phyloP scores from a whole-genome alignment of 2,329 filamentous ascomycete genomes.

The Cercospora sp. region DNA sequence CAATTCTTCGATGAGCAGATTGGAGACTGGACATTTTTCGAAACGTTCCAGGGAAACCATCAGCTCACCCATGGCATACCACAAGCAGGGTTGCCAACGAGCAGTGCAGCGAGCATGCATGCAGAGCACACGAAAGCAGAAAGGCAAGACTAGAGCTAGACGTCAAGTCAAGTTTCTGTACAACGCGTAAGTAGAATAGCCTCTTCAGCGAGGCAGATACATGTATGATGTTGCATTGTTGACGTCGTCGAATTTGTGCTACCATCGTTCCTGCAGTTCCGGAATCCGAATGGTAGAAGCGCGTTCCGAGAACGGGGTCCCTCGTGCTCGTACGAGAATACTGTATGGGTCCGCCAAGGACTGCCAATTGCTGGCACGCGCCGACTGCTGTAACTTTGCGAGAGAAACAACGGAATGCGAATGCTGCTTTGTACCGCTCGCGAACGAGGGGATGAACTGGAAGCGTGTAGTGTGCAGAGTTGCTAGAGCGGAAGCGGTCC shows the following conservation, averaged over 20 bases:
- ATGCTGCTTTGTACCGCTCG: neutral
- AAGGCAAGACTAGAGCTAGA: neutral
- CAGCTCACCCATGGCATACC: constrained; percentile 32
- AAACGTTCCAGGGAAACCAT: constrained; percentile 24
- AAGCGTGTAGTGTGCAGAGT: neutral
- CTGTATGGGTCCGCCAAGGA: neutral
- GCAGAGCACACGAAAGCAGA: constrained; percentile 8
- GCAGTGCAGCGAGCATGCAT: constrained; percentile 20
- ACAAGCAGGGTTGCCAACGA: constrained; percentile 12
- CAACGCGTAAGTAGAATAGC: neutral
- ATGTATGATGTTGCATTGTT: neutral
- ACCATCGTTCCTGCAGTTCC: neutral
- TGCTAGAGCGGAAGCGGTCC: neutral
- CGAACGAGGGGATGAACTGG: neutral
- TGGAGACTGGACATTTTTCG: constrained; percentile 38
- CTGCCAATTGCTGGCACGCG: neutral
- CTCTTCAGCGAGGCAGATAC: neutral
- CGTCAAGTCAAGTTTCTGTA: too few relatives aligned
- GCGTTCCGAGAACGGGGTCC: neutral
- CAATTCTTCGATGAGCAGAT: constrained; percentile 61
- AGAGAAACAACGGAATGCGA: neutral
- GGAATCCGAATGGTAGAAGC: neutral
- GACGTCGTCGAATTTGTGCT: neutral
- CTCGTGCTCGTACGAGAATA: neutral
- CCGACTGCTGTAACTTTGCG: neutral